phyloP scores from a whole-genome alignment of 2,329 filamentous ascomycete genomes.

The Scortechinia acanthostroma region DNA sequence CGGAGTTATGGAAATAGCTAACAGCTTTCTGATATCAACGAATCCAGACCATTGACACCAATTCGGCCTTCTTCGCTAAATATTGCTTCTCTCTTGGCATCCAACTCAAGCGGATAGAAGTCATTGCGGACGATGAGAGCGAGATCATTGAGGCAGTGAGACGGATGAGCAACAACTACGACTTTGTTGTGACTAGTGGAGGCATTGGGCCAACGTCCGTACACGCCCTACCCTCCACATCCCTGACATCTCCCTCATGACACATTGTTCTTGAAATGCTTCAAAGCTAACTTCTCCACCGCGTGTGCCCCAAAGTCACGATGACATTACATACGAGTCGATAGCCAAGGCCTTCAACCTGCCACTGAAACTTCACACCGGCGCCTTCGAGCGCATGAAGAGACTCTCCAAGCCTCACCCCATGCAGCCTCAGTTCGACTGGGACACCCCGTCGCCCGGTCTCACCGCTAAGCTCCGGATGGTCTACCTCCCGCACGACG shows the following conservation, averaged over 20 bases:
- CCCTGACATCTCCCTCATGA: too few species aligned
- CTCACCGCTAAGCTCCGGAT: slow-evolving; percentile 59
- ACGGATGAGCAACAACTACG: slow-evolving; percentile 58
- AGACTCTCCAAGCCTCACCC: slow-evolving; percentile 46
- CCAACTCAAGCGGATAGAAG: slow-evolving; percentile 54
- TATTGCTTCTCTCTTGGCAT: slow-evolving; percentile 64
- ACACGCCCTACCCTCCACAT: slow-evolving; percentile 25
- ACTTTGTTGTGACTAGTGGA: slow-evolving; percentile 62
- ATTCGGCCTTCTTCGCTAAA: slow-evolving; percentile 59
- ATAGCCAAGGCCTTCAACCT: slow-evolving; percentile 59
- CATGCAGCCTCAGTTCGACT: slow-evolving; percentile 50
- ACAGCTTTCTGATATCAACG: not conserved
- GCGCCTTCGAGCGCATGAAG: slow-evolving; percentile 54
- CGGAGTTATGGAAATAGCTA: not conserved
- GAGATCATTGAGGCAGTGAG: slow-evolving; percentile 59
- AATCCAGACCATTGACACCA: slow-evolving; percentile 25
- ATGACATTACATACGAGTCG: slow-evolving; percentile 64
- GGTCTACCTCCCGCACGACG: slow-evolving; percentile 53
- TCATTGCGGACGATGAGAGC: slow-evolving; percentile 59
- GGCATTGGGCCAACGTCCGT: slow-evolving; percentile 47
- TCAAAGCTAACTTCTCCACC: too few species aligned
- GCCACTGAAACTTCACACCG: slow-evolving; percentile 47
- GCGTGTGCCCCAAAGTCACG: slow-evolving; percentile 43
- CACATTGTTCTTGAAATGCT: too few species aligned
- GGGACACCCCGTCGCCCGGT: slow-evolving; percentile 50